Conservation (phyloP, 257 asterid genomes). For the Jasminum sambac region DNA sequence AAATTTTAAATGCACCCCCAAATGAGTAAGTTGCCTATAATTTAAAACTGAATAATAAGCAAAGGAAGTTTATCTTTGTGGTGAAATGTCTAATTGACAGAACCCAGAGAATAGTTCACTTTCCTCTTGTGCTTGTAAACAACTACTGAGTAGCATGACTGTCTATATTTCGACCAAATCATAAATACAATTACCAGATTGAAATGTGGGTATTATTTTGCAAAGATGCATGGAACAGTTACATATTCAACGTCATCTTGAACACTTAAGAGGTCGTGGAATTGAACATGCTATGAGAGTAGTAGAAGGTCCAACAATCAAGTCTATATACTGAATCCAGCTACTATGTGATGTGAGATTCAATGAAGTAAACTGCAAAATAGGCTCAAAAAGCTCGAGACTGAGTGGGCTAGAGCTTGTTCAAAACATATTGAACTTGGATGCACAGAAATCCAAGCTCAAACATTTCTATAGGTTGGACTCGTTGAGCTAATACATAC, state of each 20-base stretch:
- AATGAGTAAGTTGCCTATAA: no score
- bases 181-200: neutral
- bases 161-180: neutral
- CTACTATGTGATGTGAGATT: neutral
- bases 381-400: neutral
- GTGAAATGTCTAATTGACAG: neutral
- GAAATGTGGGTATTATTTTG: neutral
- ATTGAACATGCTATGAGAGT: neutral
- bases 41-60: no score
- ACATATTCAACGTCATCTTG: neutral
- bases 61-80: neutral
- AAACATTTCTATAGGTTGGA: neutral
- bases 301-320: neutral
- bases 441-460: neutral
- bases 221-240: neutral
- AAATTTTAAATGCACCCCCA: no score
- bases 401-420: neutral
- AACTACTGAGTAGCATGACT: neutral
- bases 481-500: neutral
- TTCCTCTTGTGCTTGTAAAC: neutral
- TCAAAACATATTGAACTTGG: neutral
- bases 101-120: neutral
- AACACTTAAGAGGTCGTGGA: neutral
- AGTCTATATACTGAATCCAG: neutral
- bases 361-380: neutral